These are phyloP conservation scores for Candida sp. DNA, from an alignment of 1,139 yeast genomes.

Conservation along the genomic window DNA sequence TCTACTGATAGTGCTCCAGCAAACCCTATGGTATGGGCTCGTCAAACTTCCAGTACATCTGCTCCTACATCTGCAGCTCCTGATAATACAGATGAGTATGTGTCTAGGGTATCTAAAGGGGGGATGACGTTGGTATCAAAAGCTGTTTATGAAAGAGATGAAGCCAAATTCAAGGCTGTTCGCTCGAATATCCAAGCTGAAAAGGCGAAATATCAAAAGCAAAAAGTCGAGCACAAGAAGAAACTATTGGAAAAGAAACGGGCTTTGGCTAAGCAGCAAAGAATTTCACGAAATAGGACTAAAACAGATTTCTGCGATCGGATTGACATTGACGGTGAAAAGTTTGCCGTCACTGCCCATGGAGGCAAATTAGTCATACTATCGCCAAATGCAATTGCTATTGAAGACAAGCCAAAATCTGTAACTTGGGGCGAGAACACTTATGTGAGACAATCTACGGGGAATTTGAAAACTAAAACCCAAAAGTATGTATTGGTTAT, in stretches of 20 bases:
- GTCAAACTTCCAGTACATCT: not conserved
- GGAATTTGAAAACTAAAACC: constrained; percentile 22
- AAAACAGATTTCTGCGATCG: constrained; percentile 37
- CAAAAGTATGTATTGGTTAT: constrained; percentile 12
- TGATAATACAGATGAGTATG: not conserved
- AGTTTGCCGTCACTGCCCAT: constrained; percentile 29
- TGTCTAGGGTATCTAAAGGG: constrained; percentile 16
- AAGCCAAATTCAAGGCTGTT: constrained; percentile 6
- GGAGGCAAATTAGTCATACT: constrained; percentile 34
- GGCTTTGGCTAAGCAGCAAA: constrained; percentile 9
- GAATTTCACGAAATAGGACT: constrained; percentile 20
- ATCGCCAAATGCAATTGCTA: constrained; percentile 9
- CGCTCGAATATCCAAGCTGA: constrained; percentile 10
- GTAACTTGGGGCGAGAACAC: constrained; percentile 27
- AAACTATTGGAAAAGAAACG: constrained; percentile 12
- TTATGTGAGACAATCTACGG: constrained; percentile 24
- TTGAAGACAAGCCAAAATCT: constrained; percentile 10
- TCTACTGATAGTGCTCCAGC: not conserved
- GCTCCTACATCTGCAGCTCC: not conserved
- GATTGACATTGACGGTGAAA: constrained; percentile 25
- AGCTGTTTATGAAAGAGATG: constrained; percentile 27
- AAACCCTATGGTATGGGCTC: not conserved
- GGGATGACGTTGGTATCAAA: constrained; percentile 35
- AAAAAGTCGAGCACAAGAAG: constrained; percentile 8
- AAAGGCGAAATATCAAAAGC: constrained; percentile 9